Evolutionary conservation across 73 alveolate species (phyloP), one percentile per base, ranked within the genome.

Genomic region (Stentor coeruleus): DNA sequence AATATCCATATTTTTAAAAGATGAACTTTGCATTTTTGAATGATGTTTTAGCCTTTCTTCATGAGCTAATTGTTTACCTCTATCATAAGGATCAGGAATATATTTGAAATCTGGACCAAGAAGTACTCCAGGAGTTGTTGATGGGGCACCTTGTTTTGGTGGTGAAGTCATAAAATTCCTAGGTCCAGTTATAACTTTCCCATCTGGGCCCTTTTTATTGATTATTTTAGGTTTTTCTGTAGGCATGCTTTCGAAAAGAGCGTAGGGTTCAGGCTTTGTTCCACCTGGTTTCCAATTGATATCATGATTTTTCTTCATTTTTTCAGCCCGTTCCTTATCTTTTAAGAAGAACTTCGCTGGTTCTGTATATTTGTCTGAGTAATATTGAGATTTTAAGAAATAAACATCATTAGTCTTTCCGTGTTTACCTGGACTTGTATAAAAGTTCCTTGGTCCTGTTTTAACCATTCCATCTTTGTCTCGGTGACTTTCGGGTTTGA

Each of bases 91-190:
- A 75, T 90, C 96, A 3, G 82, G 75, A 3, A 66, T 40, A 66
- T 88, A 55, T 26, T 66, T 81, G 49, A 38, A 59, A 35, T 82
- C 80, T 39, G 11, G n/a, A 26, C 58, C 30, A 35, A 82, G 39
- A 3, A 82, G 74, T 28, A 57, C 39, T 1, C 83, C 83, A 35
- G 40, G 40, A 0, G 87, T 57, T 3, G 59, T 38, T 26, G 20
- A 26, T 11, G 82, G 82, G 38, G 36, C 31, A 41, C 96, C 96
- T 74, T 77, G 41, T 86, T 90, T 90, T 11, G 89, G 86, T 0
- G 93, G 93, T 55, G 81, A 81, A 15, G 96, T 90, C 58, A 87
- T 81, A 84, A 90, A 87, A 76, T 90, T 90, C 36, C 83, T 82
- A 3, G 93, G 96, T 31, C 82, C 96, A 14, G 85, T 82, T 11